Base-by-base conservation (phyloP, 768 basidiomycete genomes). In the Leccinum truebloodii region DNA sequence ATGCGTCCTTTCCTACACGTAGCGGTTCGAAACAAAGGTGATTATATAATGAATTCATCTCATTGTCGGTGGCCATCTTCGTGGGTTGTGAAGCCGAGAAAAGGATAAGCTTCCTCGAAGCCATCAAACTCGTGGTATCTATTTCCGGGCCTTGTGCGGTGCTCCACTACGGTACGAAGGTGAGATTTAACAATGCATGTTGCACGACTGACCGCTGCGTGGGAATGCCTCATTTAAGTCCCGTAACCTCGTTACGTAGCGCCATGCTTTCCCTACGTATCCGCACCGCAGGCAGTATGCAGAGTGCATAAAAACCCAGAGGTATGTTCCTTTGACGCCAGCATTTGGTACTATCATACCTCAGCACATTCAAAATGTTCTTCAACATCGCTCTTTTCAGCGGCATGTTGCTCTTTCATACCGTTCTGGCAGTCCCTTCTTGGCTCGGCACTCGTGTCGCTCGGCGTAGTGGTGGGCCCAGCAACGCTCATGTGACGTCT, bases 351-450 rank as follows among this genome's bases (percentile, higher is more conserved):
- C 32, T 34, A 14, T 26, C 13, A 3, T 49, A 16, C 48, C 48
- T 49, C 28, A 30, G 50, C 8, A 16, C 32, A 48, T 20, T 48
- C 34, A 30, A 6, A 22, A 65, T 65, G 55, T n/a, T 57, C 9
- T 60, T 48, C 39, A 54, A 32, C n/a, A 4, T 26, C 5, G 35
- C 37, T 8, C 41, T 65, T 20, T 30, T 30, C 48, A 20, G 57
- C n/a, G 14, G 14, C 22, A 41, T 65, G 8, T 57, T 46, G 12
- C 24, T 61, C 26, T 39, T 13, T 16, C 22, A 39, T 6, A 20
- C 14, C 2, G 51, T 49, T 26, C 16, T 60, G 34, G 63, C 55
- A 12, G 8, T 50, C n/a, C 55, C 58, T 18, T 32, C 62, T 18
- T n/a, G 9, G n/a, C 7, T 20, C 7, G 52, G 48, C 39, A 4